These are phyloP conservation scores for Colletotrichum incanum DNA, from an alignment of 2,329 filamentous ascomycete genomes.

Conservation along the genomic window DNA sequence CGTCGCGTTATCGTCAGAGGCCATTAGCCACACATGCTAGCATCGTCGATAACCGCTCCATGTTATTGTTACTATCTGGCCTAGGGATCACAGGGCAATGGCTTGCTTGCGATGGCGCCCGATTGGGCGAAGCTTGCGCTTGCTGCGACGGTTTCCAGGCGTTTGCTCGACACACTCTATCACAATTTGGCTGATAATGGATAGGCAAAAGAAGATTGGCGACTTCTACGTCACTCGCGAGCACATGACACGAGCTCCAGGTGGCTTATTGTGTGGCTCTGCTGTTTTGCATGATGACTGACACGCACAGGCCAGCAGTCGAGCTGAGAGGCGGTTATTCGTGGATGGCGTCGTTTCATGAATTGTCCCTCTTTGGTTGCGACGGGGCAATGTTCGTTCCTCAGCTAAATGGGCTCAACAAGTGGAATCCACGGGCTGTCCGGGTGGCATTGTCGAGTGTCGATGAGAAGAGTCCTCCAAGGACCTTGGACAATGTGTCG, in stretches of 20 bases:
- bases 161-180: too few species aligned
- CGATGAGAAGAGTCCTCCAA: not conserved
- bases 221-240: slow-evolving; percentile 6
- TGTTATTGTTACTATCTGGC: too few species aligned
- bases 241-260: slow-evolving; percentile 17
- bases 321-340: slow-evolving; percentile 12
- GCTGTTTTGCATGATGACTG: not conserved
- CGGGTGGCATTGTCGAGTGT: not conserved
- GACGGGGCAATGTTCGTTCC: not conserved
- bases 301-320: slow-evolving; percentile 17
- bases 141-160: too few species aligned
- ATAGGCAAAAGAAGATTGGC: not conserved
- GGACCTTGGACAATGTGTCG: not conserved
- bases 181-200: not conserved
- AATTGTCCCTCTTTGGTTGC: not conserved
- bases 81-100: too few species aligned
- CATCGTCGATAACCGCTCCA: too few species aligned
- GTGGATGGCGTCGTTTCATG: slow-evolving; percentile 22
- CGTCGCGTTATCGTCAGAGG: too few species aligned
- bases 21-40: too few species aligned
- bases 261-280: slow-evolving; percentile 7
- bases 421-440: not conserved
- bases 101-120: too few species aligned
- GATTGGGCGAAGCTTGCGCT: too few species aligned
- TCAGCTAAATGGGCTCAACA: not conserved